A percentile compares a stretch with the other conserved stretches of the same genome.
Evolutionary conservation across 306 rosid genomes (phyloP).

Genomic region (Glycyrrhiza uralensis): DNA sequence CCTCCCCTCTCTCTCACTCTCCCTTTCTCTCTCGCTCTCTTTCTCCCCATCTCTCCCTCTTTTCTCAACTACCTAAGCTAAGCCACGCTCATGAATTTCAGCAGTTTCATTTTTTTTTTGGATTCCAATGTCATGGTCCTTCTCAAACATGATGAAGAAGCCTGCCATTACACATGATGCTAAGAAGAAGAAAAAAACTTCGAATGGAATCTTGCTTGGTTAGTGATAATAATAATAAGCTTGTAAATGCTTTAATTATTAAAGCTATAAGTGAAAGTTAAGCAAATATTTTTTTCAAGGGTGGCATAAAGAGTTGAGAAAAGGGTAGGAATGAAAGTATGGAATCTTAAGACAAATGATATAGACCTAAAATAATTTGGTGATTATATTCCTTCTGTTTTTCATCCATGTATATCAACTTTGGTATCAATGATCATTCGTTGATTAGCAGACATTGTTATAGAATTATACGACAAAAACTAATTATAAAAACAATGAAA

Average conservation of each 20-base stretch:
- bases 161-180: slow-evolving; percentile 3
- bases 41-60: no score
- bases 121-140: slow-evolving; percentile 32
- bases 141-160: slow-evolving; percentile 25
- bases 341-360: slow-evolving; percentile 22
- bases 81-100: slow-evolving; percentile 45
- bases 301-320: neutral
- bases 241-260: neutral
- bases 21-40: no score
- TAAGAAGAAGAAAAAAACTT: neutral
- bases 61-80: slow-evolving; percentile 17
- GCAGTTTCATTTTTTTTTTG: slow-evolving; percentile 15
- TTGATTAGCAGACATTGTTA: slow-evolving; percentile 27
- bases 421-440: slow-evolving; percentile 17
- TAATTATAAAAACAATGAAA: slow-evolving; percentile 4
- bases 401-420: slow-evolving; percentile 7
- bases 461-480: slow-evolving; percentile 18
- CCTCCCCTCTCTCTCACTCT: no score
- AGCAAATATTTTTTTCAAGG: slow-evolving; percentile 14
- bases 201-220: neutral
- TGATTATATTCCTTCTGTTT: slow-evolving; percentile 34
- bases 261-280: slow-evolving; percentile 8
- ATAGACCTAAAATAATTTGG: slow-evolving; percentile 14
- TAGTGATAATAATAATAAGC: neutral
- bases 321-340: neutral